Base-by-base conservation (phyloP, 192 early-diverging fungal species). In the Gryganskiella cystojenkinii region DNA sequence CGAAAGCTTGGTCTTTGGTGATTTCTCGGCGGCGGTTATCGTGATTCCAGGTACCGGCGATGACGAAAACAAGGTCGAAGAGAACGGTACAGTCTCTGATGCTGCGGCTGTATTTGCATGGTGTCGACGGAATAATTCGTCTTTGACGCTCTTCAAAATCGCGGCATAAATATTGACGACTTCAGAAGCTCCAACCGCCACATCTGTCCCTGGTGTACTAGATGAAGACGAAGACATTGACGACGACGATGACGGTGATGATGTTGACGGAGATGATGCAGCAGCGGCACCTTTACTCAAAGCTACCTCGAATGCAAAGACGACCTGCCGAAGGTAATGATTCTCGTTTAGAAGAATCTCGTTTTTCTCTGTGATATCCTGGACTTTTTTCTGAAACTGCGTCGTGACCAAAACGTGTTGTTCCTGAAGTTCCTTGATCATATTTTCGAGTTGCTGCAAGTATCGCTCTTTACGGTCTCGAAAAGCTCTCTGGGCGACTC, bases 401-500 rank as follows among this genome's bases (percentile, higher is more conserved):
- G 62, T 53, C 6, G 50, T 44, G 27, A 84, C 70, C 34, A 78
- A 73, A 53, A 87, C 71, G 45, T 84, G 82, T 52, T 83, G 86
- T 28, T 90, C 87, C 20, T 88, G 83, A 35, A 95, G 82, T 30
- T 85, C 85, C 64, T 85, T 70, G 46, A 94, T 90, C 40, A 87
- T 83, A 40, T 84, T 87, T 80, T 96, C 95, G 2, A 96, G 83
- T 15, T 90, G 83, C 43, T 88, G 79, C 22, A 94, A 74, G 62
- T 96, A 91, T 34, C 85, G 83, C 65, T 94, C 90, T 63, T 92
- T 93, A 49, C 95, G 87, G 80, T 96, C 93, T 37, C 95, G 88
- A 67, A 96, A 96, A 0, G 94, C 95, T 14, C 94, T 85, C 69
- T 96, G 95, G 0, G 95, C 95, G 0, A 92, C 93, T 10, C 95